Evolutionary conservation across 2,329 filamentous ascomycete genomes (phyloP), one percentile per base, ranked within the genome.

Genomic region (Botrytis tulipae): DNA sequence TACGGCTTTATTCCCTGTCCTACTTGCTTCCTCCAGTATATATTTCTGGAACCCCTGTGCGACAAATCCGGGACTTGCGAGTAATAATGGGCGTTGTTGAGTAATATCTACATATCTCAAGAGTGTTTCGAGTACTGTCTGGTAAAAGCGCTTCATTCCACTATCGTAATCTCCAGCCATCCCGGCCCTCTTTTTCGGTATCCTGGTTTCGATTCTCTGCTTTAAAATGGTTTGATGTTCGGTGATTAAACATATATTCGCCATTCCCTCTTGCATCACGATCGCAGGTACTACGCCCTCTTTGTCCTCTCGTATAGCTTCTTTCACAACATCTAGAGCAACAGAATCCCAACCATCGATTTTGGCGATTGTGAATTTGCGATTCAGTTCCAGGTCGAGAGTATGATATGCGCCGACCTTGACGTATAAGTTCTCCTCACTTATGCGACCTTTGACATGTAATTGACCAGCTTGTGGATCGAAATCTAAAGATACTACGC

Each of bases 31-130:
- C 51, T 89, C 90, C 72, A 90, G 86, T 75, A 93, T 89, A 83
- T 93, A 94, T 59, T 90, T 89, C 72, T 93, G 91, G 81, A 99
- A 97, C 32, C 91, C 91, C 3, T 88, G 84, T 0, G 95, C 95
- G 10, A 93, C 90, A 81, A 97, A 99, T 0, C 95, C 96, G 0
- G 96, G 95, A 75, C 92, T 95, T 1, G 95, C 96, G 3, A 99
- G 86, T 32, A 99, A 85, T 20, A 98, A 84, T 0, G 95, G 94
- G 25, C 91, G 87, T 29, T 90, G 87, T 70, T 86, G 84, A 25
- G 85, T 83, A 76, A 97, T 91, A 80, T 97, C 93, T 79, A 97
- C 87, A 74, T 93, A 91, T 40, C 93, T 89, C 3, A 93, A 84
- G 20, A 98, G 86, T 0, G 93, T 94, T 51, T 92, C 87, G 51